Conservation (phyloP, 2,329 filamentous ascomycete species). For the Proliferodiscus dingleyae region DNA sequence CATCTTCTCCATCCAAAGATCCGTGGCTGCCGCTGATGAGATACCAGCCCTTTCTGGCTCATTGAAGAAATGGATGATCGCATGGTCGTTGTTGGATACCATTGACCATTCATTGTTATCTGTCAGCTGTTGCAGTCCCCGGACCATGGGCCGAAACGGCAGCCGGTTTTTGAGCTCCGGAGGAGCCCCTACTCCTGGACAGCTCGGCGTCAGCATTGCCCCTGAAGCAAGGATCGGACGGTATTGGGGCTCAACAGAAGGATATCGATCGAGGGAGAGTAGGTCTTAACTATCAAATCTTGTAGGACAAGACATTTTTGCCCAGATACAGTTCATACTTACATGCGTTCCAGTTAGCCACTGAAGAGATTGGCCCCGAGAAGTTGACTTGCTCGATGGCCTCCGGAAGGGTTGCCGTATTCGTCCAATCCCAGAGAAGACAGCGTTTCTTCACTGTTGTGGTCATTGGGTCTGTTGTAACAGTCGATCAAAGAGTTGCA, state of each 20-base stretch:
- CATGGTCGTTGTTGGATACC: slow-evolving; percentile 26
- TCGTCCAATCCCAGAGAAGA: slow-evolving; percentile 42
- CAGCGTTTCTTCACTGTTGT: slow-evolving; percentile 32
- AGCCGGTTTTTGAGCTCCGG: slow-evolving; percentile 33
- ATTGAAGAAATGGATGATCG: slow-evolving; percentile 42
- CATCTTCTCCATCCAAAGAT: slow-evolving; percentile 36
- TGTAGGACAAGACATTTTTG: no score
- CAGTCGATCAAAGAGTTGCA: no score
- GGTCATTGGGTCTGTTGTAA: no score
- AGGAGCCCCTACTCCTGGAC: no score
- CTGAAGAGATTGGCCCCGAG: slow-evolving; percentile 32
- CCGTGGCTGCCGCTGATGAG: slow-evolving; percentile 33
- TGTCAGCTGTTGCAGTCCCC: slow-evolving; percentile 32
- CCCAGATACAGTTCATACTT: no score
- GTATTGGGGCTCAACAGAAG: no score
- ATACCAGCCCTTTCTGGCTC: slow-evolving; percentile 40
- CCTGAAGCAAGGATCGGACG: no score
- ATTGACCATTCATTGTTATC: slow-evolving; percentile 36
- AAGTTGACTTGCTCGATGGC: slow-evolving; percentile 35
- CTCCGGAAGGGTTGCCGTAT: slow-evolving; percentile 32
- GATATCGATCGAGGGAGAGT: no score
- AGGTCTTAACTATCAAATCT: no score
- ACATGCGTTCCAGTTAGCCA: slow-evolving; percentile 41
- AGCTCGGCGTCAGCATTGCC: no score
- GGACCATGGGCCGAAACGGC: slow-evolving; percentile 40